phyloP scores from a whole-genome alignment of 108 stramenopile species.

The Stephanodiscus triporus region DNA sequence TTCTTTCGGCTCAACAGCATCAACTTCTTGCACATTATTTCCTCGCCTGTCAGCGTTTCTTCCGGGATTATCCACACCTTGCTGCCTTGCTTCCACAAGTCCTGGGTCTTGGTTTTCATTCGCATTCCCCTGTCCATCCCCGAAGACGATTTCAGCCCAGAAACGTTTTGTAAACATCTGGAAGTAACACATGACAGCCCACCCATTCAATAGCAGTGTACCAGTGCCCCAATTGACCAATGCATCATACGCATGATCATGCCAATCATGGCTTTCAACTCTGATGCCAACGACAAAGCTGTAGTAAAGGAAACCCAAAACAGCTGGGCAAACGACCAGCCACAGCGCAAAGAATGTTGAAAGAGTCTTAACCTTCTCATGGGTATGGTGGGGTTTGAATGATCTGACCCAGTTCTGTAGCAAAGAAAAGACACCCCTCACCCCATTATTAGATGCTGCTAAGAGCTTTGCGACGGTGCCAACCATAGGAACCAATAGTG shows the following conservation, averaged over 20 bases:
- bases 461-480: conserved; percentile 31
- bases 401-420: conserved; percentile 41
- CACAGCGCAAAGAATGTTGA: conserved; percentile 50
- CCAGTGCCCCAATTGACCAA: conserved; percentile 59
- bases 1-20: conserved; percentile 1
- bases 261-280: conserved; percentile 18
- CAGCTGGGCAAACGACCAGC: conserved; percentile 61
- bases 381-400: conserved; percentile 49
- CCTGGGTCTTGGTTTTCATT: conserved; percentile 27
- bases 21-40: conserved; percentile 9
- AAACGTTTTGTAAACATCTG: conserved; percentile 66
- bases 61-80: conserved; percentile 15
- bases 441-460: conserved; percentile 15
- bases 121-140: conserved; percentile 52
- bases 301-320: conserved; percentile 66
- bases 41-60: conserved; percentile 13
- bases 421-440: conserved; percentile 2
- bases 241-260: conserved; percentile 11
- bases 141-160: conserved; percentile 58
- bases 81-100: conserved; percentile 6
- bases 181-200: conserved; percentile 65
- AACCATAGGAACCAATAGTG: conserved; percentile 55
- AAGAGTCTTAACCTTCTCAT: conserved; percentile 48
- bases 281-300: conserved; percentile 41
- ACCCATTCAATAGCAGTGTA: conserved; percentile 60